phyloP scores from a whole-genome alignment of 129 eudicot species.

The Flaveria trinervia region DNA sequence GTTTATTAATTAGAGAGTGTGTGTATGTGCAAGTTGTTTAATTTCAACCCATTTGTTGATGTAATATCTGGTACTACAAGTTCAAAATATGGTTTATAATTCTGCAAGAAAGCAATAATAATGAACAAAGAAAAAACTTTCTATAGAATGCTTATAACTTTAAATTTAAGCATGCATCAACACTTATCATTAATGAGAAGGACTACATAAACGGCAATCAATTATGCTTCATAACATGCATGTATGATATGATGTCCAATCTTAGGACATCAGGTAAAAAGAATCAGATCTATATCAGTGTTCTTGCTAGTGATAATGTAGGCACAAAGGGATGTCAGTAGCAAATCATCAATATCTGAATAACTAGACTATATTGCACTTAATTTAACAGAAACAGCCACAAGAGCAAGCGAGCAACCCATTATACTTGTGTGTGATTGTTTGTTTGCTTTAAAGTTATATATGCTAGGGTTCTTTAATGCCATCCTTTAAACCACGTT shows the following conservation, averaged over 20 bases:
- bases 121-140: background rate
- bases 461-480: conserved; percentile 7
- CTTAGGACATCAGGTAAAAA: background rate
- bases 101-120: background rate
- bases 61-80: conserved; percentile 16
- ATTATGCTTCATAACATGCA: background rate
- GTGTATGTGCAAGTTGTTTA: background rate
- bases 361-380: conserved; percentile 1
- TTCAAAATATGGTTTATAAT: conserved; percentile 2
- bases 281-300: background rate
- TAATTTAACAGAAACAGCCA: conserved; percentile 5
- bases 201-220: background rate
- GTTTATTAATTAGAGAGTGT: background rate
- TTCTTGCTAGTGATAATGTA: background rate
- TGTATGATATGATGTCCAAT: background rate
- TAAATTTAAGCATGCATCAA: conserved; percentile 4
- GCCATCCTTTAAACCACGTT: conserved; percentile 7
- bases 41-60: background rate
- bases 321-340: too few species aligned
- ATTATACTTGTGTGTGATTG: conserved; percentile 1
- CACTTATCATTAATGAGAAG: background rate
- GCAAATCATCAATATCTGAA: conserved; percentile 10
- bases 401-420: conserved; percentile 8
- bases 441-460: conserved; percentile 21
- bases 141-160: background rate